These are phyloP conservation scores for Fusarium sp. DNA, from an alignment of 2,329 filamentous ascomycete genomes.

Conservation along the genomic window DNA sequence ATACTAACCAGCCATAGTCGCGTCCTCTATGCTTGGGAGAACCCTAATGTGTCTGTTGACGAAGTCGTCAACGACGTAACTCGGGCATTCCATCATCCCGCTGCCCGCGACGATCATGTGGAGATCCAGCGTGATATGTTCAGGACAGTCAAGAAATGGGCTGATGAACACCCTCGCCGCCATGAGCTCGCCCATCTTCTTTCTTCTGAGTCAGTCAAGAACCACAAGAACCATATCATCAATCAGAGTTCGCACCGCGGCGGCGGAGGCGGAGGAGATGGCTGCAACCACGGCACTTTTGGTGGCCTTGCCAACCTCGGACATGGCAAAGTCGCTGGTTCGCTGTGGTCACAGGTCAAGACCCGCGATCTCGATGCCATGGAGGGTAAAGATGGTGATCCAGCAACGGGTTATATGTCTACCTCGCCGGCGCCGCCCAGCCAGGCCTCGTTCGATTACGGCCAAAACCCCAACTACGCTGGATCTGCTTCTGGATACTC, in stretches of 20 bases:
- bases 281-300: constrained; percentile 61
- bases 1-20: constrained; percentile 64
- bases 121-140: constrained; percentile 94
- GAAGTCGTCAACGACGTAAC: constrained; percentile 88
- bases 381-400: constrained; percentile 63
- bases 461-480: constrained; percentile 54
- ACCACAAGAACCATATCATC: constrained; percentile 84
- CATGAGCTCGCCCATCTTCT: constrained; percentile 82
- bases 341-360: constrained; percentile 74
- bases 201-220: constrained; percentile 85
- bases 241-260: constrained; percentile 53
- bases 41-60: constrained; percentile 84
- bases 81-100: constrained; percentile 91
- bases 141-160: constrained; percentile 86
- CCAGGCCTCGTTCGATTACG: constrained; percentile 60
- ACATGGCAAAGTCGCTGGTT: constrained; percentile 72
- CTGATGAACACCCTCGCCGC: constrained; percentile 76
- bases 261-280: constrained; percentile 52
- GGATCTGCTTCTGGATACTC: constrained; percentile 42
- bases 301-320: constrained; percentile 62
- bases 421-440: constrained; percentile 56
- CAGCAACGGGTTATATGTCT: constrained; percentile 56
- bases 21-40: constrained; percentile 93
- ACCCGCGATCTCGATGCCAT: constrained; percentile 71
- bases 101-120: constrained; percentile 79